phyloP scores from a whole-genome alignment of 2,329 filamentous ascomycete species.

The Allantophomopsis lycopodina region DNA sequence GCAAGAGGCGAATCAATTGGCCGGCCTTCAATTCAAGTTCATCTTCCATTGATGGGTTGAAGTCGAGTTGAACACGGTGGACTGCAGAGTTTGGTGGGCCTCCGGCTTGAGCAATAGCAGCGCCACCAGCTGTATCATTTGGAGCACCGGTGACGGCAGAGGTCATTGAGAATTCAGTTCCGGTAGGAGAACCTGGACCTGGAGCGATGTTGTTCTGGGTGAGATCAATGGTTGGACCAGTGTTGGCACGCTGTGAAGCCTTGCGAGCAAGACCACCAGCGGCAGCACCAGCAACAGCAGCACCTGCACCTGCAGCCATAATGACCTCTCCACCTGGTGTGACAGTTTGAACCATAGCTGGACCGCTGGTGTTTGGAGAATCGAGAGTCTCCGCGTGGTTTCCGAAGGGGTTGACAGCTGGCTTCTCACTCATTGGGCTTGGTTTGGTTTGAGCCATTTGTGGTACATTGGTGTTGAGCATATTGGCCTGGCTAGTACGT shows the following conservation, averaged over 20 bases:
- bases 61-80: slow-evolving; percentile 88
- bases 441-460: slow-evolving; percentile 13
- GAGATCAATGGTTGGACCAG: slow-evolving; percentile 34
- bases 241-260: slow-evolving; percentile 40
- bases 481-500: slow-evolving; percentile 33
- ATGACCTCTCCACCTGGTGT: slow-evolving; percentile 23
- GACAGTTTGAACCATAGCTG: slow-evolving; percentile 23
- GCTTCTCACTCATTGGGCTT: slow-evolving; percentile 30
- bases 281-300: slow-evolving; percentile 11
- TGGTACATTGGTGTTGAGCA: slow-evolving; percentile 18
- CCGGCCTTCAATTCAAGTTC: slow-evolving; percentile 74
- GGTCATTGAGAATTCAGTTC: slow-evolving; percentile 47
- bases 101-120: slow-evolving; percentile 47
- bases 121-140: slow-evolving; percentile 30
- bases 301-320: slow-evolving; percentile 24
- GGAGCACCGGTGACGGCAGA: slow-evolving; percentile 34
- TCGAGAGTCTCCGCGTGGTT: slow-evolving; percentile 37
- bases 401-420: slow-evolving; percentile 56
- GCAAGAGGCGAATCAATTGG: slow-evolving; percentile 74
- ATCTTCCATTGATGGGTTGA: slow-evolving; percentile 83
- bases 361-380: slow-evolving; percentile 24
- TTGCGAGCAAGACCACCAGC: slow-evolving; percentile 30
- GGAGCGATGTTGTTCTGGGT: slow-evolving; percentile 26
- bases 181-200: slow-evolving; percentile 42
- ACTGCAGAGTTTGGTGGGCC: slow-evolving; percentile 51